Conservation (phyloP, 805 yeast species). For the Saccharomycopsis synnaedendra region DNA sequence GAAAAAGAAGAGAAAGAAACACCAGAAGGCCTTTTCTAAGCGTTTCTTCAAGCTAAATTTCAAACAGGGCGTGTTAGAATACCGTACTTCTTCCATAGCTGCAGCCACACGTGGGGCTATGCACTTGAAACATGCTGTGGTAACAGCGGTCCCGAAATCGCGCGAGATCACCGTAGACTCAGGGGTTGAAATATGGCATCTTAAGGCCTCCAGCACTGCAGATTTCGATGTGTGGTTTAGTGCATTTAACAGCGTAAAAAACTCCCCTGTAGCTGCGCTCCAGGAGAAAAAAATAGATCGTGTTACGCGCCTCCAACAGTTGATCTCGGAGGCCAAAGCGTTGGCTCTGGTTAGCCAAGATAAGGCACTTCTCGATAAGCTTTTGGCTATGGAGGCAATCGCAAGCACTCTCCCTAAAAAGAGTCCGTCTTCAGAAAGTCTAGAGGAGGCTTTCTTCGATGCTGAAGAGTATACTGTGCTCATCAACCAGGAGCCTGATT, state of each 20-base stretch:
- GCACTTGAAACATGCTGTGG: slow-evolving; percentile 74
- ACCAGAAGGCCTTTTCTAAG: slow-evolving; percentile 76
- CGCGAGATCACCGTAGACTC: slow-evolving; percentile 76
- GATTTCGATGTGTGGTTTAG: slow-evolving; percentile 78
- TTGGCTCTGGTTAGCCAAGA: no score
- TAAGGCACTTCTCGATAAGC: no score
- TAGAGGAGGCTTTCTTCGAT: slow-evolving; percentile 34
- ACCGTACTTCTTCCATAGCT: slow-evolving; percentile 61
- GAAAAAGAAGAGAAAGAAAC: slow-evolving; percentile 68
- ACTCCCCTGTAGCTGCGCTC: no score
- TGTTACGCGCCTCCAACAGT: no score
- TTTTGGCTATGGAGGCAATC: no score
- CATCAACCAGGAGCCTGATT: no score
- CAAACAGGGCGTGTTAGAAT: slow-evolving; percentile 73
- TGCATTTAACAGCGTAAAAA: slow-evolving; percentile 46
- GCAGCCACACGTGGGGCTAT: slow-evolving; percentile 80
- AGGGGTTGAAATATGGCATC: slow-evolving; percentile 89
- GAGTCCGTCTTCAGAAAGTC: not conserved
- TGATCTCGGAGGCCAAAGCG: no score
- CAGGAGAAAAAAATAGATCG: not conserved
- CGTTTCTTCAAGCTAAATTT: slow-evolving; percentile 77
- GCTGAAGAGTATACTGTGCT: slow-evolving; percentile 38
- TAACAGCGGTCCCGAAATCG: slow-evolving; percentile 61
- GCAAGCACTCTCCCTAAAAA: not conserved
- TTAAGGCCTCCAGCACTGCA: slow-evolving; percentile 51